Percentiles rank a stretch among this genome's conserved stretches.
These are phyloP conservation scores for Fusarium phyllophilum DNA, from an alignment of 2,329 filamentous ascomycete genomes.

Conservation along the genomic window DNA sequence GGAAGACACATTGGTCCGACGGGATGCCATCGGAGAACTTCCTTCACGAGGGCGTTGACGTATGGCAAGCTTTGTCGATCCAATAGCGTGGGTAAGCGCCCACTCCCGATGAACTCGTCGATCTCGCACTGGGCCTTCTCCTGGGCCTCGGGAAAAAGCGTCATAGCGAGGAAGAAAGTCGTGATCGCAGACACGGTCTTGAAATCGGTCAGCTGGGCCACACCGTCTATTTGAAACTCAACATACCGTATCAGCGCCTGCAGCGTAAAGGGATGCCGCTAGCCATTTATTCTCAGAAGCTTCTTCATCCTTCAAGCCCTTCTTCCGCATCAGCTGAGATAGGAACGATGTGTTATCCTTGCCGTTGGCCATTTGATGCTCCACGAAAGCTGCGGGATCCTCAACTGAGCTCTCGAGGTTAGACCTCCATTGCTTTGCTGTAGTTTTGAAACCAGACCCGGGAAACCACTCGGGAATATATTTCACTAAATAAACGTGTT, in stretches of 20 bases:
- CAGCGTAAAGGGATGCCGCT: slow-evolving; percentile 30
- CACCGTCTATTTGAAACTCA: accelerated
- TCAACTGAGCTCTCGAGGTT: slow-evolving; percentile 18
- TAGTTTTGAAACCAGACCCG: slow-evolving; percentile 19
- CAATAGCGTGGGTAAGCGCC: slow-evolving; percentile 34
- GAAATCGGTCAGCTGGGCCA: accelerated
- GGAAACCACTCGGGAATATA: slow-evolving; percentile 20
- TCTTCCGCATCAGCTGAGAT: neutral
- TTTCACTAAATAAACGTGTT: neutral
- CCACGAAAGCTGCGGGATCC: slow-evolving; percentile 24
- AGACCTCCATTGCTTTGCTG: slow-evolving; percentile 9
- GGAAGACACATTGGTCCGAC: slow-evolving; percentile 50
- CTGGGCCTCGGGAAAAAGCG: slow-evolving; percentile 1
- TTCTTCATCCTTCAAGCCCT: neutral
- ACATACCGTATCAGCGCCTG: slow-evolving; percentile 33
- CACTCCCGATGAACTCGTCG: slow-evolving; percentile 34
- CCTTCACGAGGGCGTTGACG: slow-evolving; percentile 44
- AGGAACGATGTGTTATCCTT: slow-evolving; percentile 21
- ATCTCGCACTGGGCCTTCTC: slow-evolving; percentile 29
- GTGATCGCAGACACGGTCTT: slow-evolving; percentile 28
- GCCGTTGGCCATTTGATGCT: slow-evolving; percentile 15
- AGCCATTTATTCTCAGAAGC: slow-evolving; percentile 29
- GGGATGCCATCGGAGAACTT: slow-evolving; percentile 43
- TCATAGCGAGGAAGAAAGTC: slow-evolving; percentile 31
- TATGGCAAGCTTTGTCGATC: slow-evolving; percentile 43